Evolutionary conservation across 1,284 basidiomycete genomes (phyloP).

Genomic region (Heterobasidion irregulare): DNA sequence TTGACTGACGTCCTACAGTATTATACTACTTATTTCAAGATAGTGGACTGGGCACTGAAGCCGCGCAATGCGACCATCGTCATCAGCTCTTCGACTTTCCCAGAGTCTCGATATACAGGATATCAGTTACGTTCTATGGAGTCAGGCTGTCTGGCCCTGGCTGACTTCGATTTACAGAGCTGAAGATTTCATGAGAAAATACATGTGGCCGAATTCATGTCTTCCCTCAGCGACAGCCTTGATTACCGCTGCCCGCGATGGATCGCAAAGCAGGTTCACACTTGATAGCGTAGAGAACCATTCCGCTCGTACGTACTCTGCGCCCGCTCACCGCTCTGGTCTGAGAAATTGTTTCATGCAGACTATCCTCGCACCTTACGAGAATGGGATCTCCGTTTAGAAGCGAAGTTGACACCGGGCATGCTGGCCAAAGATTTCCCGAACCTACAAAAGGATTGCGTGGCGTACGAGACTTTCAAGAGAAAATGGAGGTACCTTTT

Average conservation of each 20-base stretch:
- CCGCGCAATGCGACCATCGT: slow-evolving; percentile 60
- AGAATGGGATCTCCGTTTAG: slow-evolving; percentile 77
- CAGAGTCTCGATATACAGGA: slow-evolving; percentile 62
- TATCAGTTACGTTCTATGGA: slow-evolving; percentile 45
- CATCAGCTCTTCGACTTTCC: slow-evolving; percentile 79
- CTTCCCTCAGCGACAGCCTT: slow-evolving; percentile 75
- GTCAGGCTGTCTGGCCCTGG: not conserved
- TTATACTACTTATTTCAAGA: slow-evolving; percentile 72
- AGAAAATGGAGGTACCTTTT: slow-evolving; percentile 76
- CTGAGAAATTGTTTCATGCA: slow-evolving; percentile 15
- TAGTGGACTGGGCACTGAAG: slow-evolving; percentile 78
- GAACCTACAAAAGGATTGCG: slow-evolving; percentile 33
- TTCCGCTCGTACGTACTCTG: slow-evolving; percentile 47
- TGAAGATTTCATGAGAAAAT: slow-evolving; percentile 87
- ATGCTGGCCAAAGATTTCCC: slow-evolving; percentile 50
- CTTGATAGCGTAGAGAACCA: slow-evolving; percentile 85
- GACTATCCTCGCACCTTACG: slow-evolving; percentile 87
- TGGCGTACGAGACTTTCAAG: slow-evolving; percentile 56
- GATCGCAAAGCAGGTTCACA: slow-evolving; percentile 68
- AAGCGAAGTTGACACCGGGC: slow-evolving; percentile 51
- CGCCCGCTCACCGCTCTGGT: not conserved
- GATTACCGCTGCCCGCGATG: slow-evolving; percentile 56
- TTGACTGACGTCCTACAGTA: slow-evolving; percentile 18
- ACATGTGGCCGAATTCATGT: slow-evolving; percentile 91
- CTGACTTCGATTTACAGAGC: slow-evolving; percentile 32